These are phyloP conservation scores for Phytomonas francai DNA, from an alignment of 208 protist genomes.

Conservation along the genomic window DNA sequence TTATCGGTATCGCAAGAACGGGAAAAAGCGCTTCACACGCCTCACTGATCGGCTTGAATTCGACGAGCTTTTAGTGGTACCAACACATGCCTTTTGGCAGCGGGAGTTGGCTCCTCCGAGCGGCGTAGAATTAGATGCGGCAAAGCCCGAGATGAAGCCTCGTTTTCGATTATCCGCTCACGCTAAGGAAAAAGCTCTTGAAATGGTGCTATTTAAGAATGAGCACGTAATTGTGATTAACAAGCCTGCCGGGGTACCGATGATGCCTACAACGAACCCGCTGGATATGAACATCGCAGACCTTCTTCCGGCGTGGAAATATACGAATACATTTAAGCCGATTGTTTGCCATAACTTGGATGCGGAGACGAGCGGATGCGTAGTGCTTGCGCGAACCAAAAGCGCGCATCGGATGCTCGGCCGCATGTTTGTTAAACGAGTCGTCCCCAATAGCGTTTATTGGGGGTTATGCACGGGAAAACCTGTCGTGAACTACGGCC, in stretches of 20 bases:
- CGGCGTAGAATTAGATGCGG: slow-evolving; percentile 18
- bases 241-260: slow-evolving; percentile 87
- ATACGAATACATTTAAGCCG: slow-evolving; percentile 64
- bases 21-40: slow-evolving; percentile 79
- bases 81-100: slow-evolving; percentile 54
- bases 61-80: slow-evolving; percentile 84
- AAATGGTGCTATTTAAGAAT: slow-evolving; percentile 93
- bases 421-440: slow-evolving; percentile 83
- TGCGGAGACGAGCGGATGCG: slow-evolving; percentile 82
- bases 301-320: slow-evolving; percentile 85
- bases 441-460: slow-evolving; percentile 90
- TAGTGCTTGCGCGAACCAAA: slow-evolving; percentile 78
- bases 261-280: slow-evolving; percentile 79
- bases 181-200: slow-evolving; percentile 68
- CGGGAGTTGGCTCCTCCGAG: slow-evolving; percentile 44
- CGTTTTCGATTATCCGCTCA: slow-evolving; percentile 56
- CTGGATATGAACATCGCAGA: slow-evolving; percentile 84
- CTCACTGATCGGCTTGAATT: slow-evolving; percentile 83
- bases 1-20: slow-evolving; percentile 82
- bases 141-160: slow-evolving; percentile 6
- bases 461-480: slow-evolving; percentile 86
- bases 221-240: slow-evolving; percentile 92
- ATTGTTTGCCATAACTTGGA: slow-evolving; percentile 89
- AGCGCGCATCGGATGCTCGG: slow-evolving; percentile 82
- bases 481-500: slow-evolving; percentile 80